A percentile compares a stretch with the other conserved stretches of the same genome.
phyloP scores from a whole-genome alignment of 768 basidiomycete genomes.

The Termitomyces sp. region DNA sequence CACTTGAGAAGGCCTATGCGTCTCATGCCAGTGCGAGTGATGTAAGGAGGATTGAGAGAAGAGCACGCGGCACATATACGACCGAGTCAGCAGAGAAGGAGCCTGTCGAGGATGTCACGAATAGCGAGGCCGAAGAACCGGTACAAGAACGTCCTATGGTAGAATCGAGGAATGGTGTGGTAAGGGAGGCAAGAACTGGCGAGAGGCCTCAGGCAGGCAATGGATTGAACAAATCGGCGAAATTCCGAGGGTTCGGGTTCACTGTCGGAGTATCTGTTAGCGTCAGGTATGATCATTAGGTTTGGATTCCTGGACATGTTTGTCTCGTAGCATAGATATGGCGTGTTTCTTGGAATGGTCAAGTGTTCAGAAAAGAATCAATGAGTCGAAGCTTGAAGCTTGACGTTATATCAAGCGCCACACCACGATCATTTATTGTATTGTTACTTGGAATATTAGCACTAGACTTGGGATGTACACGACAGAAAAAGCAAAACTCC shows the following conservation, averaged over 20 bases:
- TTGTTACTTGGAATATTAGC: neutral
- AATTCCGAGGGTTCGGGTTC: neutral
- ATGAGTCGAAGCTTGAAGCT: too few species aligned
- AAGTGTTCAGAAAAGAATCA: too few species aligned
- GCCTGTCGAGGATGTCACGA: neutral
- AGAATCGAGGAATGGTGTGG: neutral
- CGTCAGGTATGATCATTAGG: neutral
- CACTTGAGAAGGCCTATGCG: neutral
- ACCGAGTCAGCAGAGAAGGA: neutral
- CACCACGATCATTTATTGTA: neutral
- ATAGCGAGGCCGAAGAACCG: neutral
- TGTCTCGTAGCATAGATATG: neutral
- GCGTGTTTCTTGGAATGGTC: slow-evolving; percentile 15
- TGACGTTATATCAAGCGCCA: neutral
- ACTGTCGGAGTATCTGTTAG: neutral
- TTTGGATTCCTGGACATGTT: neutral
- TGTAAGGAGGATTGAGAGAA: neutral
- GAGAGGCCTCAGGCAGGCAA: neutral
- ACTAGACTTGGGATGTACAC: neutral
- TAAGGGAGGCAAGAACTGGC: neutral
- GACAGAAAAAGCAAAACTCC: neutral
- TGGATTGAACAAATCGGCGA: neutral
- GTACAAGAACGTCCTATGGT: neutral
- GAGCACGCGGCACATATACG: neutral
- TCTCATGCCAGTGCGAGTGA: neutral